Percentiles rank a stretch among this genome's conserved stretches.
These are phyloP conservation scores for Diplodia mutila DNA, from an alignment of 2,329 filamentous ascomycete genomes.

Conservation along the genomic window DNA sequence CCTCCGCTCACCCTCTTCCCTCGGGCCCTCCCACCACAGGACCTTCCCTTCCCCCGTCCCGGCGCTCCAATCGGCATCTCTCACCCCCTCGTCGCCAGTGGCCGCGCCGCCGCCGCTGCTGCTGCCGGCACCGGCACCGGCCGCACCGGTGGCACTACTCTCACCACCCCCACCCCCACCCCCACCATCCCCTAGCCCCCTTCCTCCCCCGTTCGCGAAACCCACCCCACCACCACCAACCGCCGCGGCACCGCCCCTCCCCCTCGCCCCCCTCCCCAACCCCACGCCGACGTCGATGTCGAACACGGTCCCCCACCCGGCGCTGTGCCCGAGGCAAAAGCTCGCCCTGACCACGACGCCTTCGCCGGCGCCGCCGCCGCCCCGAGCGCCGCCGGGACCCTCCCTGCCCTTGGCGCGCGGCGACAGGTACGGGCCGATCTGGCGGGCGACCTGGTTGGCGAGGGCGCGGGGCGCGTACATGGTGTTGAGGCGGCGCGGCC, in stretches of 20 bases:
- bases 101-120: too few relatives aligned
- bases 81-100: slow-evolving; percentile 31
- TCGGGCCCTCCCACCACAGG: slow-evolving; percentile 47
- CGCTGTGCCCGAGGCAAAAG: slow-evolving; percentile 47
- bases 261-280: neutral
- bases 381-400: slow-evolving; percentile 34
- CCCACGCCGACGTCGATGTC: slow-evolving; percentile 52
- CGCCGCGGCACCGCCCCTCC: too few relatives aligned
- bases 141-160: slow-evolving; percentile 47
- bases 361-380: neutral
- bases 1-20: slow-evolving; percentile 48
- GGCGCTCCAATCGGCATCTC: slow-evolving; percentile 47
- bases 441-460: slow-evolving; percentile 44
- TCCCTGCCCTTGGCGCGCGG: slow-evolving; percentile 41
- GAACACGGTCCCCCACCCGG: slow-evolving; percentile 45
- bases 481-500: slow-evolving; percentile 47
- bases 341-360: slow-evolving; percentile 51
- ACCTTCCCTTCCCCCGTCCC: slow-evolving; percentile 34
- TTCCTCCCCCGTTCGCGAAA: slow-evolving; percentile 37
- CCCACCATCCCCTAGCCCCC: slow-evolving; percentile 49
- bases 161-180: slow-evolving; percentile 46
- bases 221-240: too few relatives aligned
- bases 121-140: slow-evolving; percentile 44
- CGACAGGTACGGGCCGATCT: slow-evolving; percentile 48
- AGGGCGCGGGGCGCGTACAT: slow-evolving; percentile 46